Base-by-base conservation (phyloP, 139 green algal species). In the Micractinium conductrix region DNA sequence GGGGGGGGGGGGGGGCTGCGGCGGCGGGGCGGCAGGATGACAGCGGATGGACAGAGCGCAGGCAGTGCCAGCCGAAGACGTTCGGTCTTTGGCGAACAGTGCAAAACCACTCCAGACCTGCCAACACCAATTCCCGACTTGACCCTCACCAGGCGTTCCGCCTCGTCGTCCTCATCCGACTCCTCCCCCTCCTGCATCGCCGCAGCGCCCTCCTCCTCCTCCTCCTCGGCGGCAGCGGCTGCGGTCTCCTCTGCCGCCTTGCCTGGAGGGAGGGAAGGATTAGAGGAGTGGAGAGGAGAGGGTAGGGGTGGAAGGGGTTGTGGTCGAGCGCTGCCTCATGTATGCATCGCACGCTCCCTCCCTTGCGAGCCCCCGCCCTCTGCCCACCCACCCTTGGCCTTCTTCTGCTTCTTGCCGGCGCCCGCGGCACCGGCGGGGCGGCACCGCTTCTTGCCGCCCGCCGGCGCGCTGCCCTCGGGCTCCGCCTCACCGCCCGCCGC, bases 91-190 rank as follows among this genome's bases (percentile, higher is more conserved):
- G 35, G 65, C 7, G 4, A 43, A 24, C 65, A 43, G 65, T 28
- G 12, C 22, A 28, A 14, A 14, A 22, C 14, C 2, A 42, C 65
- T 35, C 9, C 62, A 26, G 21, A 28, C 62, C 22, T 10, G 62
- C 62, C 22, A 5, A 40, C 16, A 24, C 9, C 62, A 22, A 9
- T 16, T 62, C 53, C 5, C 2, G 19, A 62, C 53, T 21, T 22
- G 2, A 22, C 53, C 53, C 53, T 16, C 78, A 83, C 78, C 78
- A 83, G 53, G 80, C 80, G 80, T 50, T 85, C 80, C 28, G 48
- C 50, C 68, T 79, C 69, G 38, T 79, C 80, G 37, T 85, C 80
- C 14, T 43, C 48, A 28, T 83, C 78, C 26, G 44, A 30, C 4
- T 83, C 58, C 26, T 74, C 60, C 28, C 12, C 55, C 14, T 14